Conservation (phyloP, 306 rosid species). For the Sindora glabra region DNA sequence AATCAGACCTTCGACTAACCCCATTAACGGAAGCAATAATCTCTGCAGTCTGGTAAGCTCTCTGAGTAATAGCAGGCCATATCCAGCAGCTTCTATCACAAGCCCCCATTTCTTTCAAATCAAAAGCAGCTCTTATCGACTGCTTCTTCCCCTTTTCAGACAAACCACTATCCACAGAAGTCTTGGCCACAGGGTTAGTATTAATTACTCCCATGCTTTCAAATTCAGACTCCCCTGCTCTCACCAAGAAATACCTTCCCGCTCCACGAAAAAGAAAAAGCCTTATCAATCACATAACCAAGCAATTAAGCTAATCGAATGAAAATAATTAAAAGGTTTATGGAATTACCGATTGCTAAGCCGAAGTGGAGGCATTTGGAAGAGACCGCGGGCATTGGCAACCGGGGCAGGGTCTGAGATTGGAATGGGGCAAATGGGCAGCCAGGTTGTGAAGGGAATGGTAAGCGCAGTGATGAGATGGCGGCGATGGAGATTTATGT, state of each 20-base stretch:
- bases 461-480: slow-evolving; percentile 31
- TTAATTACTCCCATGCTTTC: slow-evolving; percentile 79
- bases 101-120: slow-evolving; percentile 72
- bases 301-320: neutral
- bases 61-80: slow-evolving; percentile 95
- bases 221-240: slow-evolving; percentile 88
- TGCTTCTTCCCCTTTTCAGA: slow-evolving; percentile 81
- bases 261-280: slow-evolving; percentile 3
- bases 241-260: slow-evolving; percentile 76
- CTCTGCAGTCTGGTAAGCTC: slow-evolving; percentile 95
- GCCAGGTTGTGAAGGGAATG: slow-evolving; percentile 20
- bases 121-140: slow-evolving; percentile 54
- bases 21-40: slow-evolving; percentile 73
- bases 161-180: slow-evolving; percentile 77
- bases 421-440: neutral
- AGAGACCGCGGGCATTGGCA: slow-evolving; percentile 44
- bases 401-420: slow-evolving; percentile 23
- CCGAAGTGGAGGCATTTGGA: slow-evolving; percentile 50
- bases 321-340: neutral
- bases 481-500: slow-evolving; percentile 24
- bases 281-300: neutral
- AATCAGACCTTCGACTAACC: slow-evolving; percentile 58
- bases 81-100: slow-evolving; percentile 88
- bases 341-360: slow-evolving; percentile 36
- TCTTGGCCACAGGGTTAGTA: slow-evolving; percentile 84